A percentile compares a stretch with the other conserved stretches of the same genome.
Conservation (phyloP, 2,329 filamentous ascomycete genomes). For the Exophiala alcalophila region DNA sequence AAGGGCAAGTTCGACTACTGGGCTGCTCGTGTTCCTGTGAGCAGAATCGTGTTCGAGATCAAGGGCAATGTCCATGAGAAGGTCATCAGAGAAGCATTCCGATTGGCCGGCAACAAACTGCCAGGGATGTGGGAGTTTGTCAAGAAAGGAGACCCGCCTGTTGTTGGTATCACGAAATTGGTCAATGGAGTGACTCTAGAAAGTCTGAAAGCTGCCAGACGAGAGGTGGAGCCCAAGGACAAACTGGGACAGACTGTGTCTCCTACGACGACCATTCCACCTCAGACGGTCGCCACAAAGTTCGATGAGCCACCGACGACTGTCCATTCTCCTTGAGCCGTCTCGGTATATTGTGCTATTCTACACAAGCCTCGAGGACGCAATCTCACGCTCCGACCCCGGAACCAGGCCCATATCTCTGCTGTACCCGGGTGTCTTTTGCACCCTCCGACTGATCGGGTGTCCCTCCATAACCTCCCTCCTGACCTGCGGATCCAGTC, state of each 20-base stretch:
- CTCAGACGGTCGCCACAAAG: constrained; percentile 39
- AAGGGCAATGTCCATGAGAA: constrained; percentile 92
- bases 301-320: constrained; percentile 24
- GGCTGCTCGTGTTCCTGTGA: constrained; percentile 85
- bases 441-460: constrained; percentile 39
- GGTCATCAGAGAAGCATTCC: constrained; percentile 87
- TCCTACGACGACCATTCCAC: constrained; percentile 35
- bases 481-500: constrained; percentile 39
- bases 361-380: not conserved
- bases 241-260: constrained; percentile 30
- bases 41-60: constrained; percentile 87
- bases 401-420: constrained; percentile 55
- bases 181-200: constrained; percentile 76
- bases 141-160: constrained; percentile 81
- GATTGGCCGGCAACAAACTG: constrained; percentile 90
- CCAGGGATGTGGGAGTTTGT: constrained; percentile 87
- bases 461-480: constrained; percentile 42
- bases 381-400: constrained; percentile 52
- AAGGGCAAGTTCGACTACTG: constrained; percentile 97
- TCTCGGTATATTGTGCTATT: constrained; percentile 1
- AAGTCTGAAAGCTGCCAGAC: constrained; percentile 75
- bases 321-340: constrained; percentile 15
- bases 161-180: constrained; percentile 91
- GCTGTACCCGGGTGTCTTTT: constrained; percentile 46
- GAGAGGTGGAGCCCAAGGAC: constrained; percentile 53